Conservation (phyloP, 176 grass and related monocot species). For the Oryza glaberrima region DNA sequence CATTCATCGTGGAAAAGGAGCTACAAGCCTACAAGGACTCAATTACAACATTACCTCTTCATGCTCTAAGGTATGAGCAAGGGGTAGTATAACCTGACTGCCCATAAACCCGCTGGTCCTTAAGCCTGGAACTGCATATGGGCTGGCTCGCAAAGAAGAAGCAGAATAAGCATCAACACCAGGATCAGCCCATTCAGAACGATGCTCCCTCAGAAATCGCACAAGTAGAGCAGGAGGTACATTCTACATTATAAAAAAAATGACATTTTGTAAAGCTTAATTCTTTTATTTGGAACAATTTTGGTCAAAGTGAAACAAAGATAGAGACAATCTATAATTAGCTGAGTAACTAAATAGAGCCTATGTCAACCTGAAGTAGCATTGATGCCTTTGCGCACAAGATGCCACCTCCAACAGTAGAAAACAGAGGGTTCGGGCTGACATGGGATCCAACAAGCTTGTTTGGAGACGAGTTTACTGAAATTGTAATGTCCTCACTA, state of each 20-base stretch:
- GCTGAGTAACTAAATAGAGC: conserved; percentile 2
- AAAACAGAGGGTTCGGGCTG: conserved; percentile 65
- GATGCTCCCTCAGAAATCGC: conserved; percentile 93
- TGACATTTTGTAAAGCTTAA: conserved; percentile 6
- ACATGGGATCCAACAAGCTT: conserved; percentile 71
- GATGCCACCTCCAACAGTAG: conserved; percentile 67
- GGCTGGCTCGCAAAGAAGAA: conserved; percentile 66
- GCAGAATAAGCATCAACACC: conserved; percentile 91
- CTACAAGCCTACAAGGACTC: not conserved
- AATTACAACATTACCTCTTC: conserved; percentile 68
- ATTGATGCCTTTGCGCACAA: conserved; percentile 98
- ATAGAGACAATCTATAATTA: not conserved
- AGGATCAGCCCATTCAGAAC: conserved; percentile 95
- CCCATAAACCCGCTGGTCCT: conserved; percentile 79
- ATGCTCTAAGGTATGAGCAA: conserved; percentile 81
- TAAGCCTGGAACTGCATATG: conserved; percentile 76
- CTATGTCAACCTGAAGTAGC: conserved; percentile 72
- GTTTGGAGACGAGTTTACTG: conserved; percentile 78
- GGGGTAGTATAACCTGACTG: conserved; percentile 79
- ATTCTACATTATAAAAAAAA: conserved; percentile 59
- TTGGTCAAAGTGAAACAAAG: not conserved
- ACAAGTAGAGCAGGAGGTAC: conserved; percentile 90
- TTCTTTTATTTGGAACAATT: not conserved
- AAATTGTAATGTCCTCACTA: conserved; percentile 79
- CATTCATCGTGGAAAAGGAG: not conserved